Evolutionary conservation across 192 early-diverging fungal species (phyloP), one percentile per base, ranked within the genome.

Genomic region (Gaertneriomyces sp.): DNA sequence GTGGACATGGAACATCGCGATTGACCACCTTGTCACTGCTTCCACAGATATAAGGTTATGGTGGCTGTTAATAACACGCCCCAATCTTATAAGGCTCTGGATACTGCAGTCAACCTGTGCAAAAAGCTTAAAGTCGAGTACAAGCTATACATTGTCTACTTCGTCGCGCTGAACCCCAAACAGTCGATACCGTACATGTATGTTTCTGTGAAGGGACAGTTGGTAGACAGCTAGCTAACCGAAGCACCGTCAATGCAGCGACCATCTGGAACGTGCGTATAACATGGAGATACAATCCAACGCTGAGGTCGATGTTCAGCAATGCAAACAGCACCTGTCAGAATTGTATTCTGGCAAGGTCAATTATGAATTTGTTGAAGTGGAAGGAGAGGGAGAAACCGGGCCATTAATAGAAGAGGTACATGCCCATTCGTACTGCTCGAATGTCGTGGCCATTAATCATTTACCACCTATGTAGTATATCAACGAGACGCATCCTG

Each of bases 361-460:
- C 12, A 58, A 56, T 17, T 73, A 73, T 46, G 61, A 68, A n/a
- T 68, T 73, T 43, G 42, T 68, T 9, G 53, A 62, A 44, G 61
- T 73, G 39, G 66, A 73, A 45, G 72, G 72, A 20, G 72, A 73
- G 46, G 66, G 72, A 45, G 72, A 73, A 47, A 68, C 66, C 4
- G 72, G 72, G 2, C 72, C 72, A 3, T 50, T 73, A 47, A 63
- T 73, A 40, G 72, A 73, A 53, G 70, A 71, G 70, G 70, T 71
- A 3, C 53, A 7, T 10, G 5, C 14, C 10, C 19, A 33, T 33
- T 33, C 25, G 25, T 33, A 33, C 25, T 33, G 25, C 25, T 33
- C 25, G 25, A 33, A 17, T 7, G 11, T 5, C 42, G 20, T 16
- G n/a, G 45, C 61, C 16, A 6, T 11, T 5, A 25, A n/a, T 25